Evolutionary conservation across 1,284 basidiomycete species (phyloP), one percentile per base, ranked within the genome.

Genomic region (Ustilago shanxiensis): DNA sequence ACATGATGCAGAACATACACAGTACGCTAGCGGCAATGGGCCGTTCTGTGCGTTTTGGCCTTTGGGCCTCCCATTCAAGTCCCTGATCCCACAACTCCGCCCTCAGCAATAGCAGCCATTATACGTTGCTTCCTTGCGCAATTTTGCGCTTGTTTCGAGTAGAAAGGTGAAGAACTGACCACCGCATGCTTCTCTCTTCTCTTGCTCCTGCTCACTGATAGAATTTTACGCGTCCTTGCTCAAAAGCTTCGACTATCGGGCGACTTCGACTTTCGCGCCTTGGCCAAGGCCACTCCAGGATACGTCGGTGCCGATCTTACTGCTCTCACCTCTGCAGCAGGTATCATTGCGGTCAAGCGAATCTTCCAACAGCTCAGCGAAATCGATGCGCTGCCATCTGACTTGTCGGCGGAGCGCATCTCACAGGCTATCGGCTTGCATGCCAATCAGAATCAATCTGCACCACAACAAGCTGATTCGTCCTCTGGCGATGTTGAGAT

Each of bases 281-380:
- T 99, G 16, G 96, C 96, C 16, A 95, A 95, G 87, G 90, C 92
- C 0, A 99, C 96, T 0, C 97, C 97, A 1, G 96, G 96, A 0
- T 99, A 97, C 83, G 96, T 98, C 10, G 95, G 96, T 39, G 96
- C 96, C 0, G 96, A 99, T 88, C 87, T 99, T 29, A 91, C 93
- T 0, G 93, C 95, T 0, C 87, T 98, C 10, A 95, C 95, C 0
- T 93, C 94, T 7, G 95, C 95, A 26, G 96, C 96, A 0, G 96
- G 96, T 7, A 94, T 98, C 68, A 92, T 95, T 52, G 95, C 96
- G 0, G 95, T 99, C 47, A 98, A 98, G 87, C 90, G 96, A 28
- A 98, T 99, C 80, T 98, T 98, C 86, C 77, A 93, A 85, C 90
- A 92, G 77, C 87, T 98, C 7, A 61, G 56, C 44, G 67, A 58